These are phyloP conservation scores for Cladosporium sp. DNA, from an alignment of 2,329 filamentous ascomycete genomes.

Conservation along the genomic window DNA sequence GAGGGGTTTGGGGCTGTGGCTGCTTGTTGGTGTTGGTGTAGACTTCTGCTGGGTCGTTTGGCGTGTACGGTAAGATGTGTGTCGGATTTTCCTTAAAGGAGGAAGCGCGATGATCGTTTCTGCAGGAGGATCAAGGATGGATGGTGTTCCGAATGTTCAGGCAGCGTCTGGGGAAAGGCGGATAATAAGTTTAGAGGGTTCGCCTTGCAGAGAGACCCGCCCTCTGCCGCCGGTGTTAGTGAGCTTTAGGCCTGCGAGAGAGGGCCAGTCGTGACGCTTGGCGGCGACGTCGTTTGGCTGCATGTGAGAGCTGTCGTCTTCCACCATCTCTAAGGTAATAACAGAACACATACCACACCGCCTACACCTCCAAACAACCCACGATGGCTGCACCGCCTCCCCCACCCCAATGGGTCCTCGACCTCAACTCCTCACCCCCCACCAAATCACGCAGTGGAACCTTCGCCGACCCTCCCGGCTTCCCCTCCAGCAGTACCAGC, in stretches of 20 bases:
- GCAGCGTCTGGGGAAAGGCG: constrained; percentile 5
- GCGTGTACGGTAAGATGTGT: background rate
- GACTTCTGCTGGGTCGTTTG: too few relatives aligned
- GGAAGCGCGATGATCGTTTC: background rate
- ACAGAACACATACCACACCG: background rate
- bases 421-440: constrained; percentile 67
- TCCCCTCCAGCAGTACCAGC: constrained; percentile 46
- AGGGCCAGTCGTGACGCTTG: background rate
- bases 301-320: background rate
- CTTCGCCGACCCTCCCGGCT: constrained; percentile 84
- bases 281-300: too few relatives aligned
- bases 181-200: too few relatives aligned
- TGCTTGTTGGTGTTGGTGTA: too few relatives aligned
- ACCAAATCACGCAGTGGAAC: constrained; percentile 60
- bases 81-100: background rate
- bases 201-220: too few relatives aligned
- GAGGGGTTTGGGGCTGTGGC: background rate
- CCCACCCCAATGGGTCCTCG: constrained; percentile 74
- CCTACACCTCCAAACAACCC: background rate
- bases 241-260: too few relatives aligned
- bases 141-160: background rate
- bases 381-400: constrained; percentile 33
- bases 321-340: background rate
- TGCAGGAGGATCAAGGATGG: background rate
- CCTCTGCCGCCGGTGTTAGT: background rate